These are phyloP conservation scores for Pycnococcus provasolii DNA, from an alignment of 139 green algal species.

Conservation along the genomic window DNA sequence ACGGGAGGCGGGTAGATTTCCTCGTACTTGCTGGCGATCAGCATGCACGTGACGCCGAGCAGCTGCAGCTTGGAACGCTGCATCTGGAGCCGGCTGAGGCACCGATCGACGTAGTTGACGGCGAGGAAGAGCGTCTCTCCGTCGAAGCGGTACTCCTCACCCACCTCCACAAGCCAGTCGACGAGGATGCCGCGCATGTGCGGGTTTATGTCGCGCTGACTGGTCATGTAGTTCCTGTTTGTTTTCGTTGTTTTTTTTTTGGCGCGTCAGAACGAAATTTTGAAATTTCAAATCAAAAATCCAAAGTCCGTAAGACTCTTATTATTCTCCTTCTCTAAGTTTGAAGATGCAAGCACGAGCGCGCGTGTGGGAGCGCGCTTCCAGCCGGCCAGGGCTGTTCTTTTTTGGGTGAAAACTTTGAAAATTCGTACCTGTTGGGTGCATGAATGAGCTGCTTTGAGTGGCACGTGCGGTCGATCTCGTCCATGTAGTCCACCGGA, in stretches of 20 bases:
- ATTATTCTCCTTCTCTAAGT: background rate
- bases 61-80: constrained; percentile 51
- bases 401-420: no score
- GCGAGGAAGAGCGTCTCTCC: constrained; percentile 84
- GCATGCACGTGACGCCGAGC: constrained; percentile 84
- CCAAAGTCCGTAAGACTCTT: background rate
- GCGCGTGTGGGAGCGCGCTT: no score
- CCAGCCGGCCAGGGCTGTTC: no score
- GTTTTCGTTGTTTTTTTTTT: background rate
- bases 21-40: constrained; percentile 91
- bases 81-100: constrained; percentile 52
- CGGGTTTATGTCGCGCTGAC: constrained; percentile 79
- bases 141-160: constrained; percentile 83
- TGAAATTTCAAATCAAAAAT: background rate
- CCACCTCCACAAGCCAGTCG: constrained; percentile 91
- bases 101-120: constrained; percentile 79
- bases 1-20: constrained; percentile 92
- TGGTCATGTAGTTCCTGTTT: constrained; percentile 50
- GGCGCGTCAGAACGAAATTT: no score
- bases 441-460: no score
- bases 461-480: no score
- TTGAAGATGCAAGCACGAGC: no score
- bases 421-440: no score
- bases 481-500: no score
- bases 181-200: constrained; percentile 89